Base-by-base conservation (phyloP, 441 rosid genomes). In the Bocquillonia castaneifolia region DNA sequence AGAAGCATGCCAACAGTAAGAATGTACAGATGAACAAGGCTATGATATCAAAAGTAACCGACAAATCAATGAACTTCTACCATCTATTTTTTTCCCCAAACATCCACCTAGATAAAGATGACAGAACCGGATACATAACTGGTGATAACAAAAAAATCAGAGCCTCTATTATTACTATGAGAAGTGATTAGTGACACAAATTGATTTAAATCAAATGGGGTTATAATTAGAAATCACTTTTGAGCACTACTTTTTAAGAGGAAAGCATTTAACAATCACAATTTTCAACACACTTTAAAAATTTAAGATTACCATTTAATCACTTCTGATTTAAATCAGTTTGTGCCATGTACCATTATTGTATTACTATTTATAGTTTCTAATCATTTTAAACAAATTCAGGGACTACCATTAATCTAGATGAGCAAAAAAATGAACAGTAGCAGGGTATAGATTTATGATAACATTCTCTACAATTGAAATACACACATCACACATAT, bases 341-440 rank as follows among this genome's bases (percentile, higher is more conserved):
- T n/a, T n/a, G n/a, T n/a, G n/a, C n/a, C n/a, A n/a, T n/a, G n/a
- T n/a, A n/a, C n/a, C n/a, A n/a, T n/a, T n/a, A n/a, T n/a, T n/a
- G n/a, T 58, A 54, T 59, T 45, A 52, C 25, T 39, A 37, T 22
- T 44, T 14, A 50, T 22, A 62, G 32, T 45, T 42, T 54, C 63
- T 64, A 62, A 55, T 22, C 31, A 54, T 67, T 48, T 48, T 50
- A 45, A 47, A 67, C n/a, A 45, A 29, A 23, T 58, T 20, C 61
- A 45, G 15, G 15, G 34, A 52, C 55, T 34, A 8, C 14, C 17
- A 20, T 53, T 67, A 32, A 10, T 47, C 15, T 15, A 26, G 22
- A 25, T 22, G 0, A 56, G 10, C 9, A 32, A 54, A 61, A 39
- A 69, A 50, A 42, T 48, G n/a, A 34, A 66, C 26, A 40, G 54